A percentile compares a stretch with the other conserved stretches of the same genome.
Conservation (phyloP, 768 basidiomycete genomes). For the Imleria badia region DNA sequence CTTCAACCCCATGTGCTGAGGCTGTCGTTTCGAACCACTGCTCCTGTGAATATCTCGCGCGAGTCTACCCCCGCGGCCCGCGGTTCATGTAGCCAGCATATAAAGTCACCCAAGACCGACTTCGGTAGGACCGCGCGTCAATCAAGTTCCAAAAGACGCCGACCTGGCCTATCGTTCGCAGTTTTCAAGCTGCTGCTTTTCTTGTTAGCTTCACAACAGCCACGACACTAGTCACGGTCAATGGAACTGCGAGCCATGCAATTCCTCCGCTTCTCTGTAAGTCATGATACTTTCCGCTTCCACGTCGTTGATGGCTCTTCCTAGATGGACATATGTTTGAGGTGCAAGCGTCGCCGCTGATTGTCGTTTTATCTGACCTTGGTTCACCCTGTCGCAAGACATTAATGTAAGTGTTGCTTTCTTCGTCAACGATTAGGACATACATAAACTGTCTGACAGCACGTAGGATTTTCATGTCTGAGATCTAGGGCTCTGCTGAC, state of each 20-base stretch:
- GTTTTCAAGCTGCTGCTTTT: background rate
- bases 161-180: background rate
- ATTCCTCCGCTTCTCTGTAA: conserved; percentile 54
- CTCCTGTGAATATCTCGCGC: background rate
- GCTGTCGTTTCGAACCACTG: background rate
- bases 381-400: conserved; percentile 40
- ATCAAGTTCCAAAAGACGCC: conserved; percentile 12
- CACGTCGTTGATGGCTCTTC: background rate
- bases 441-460: conserved; percentile 22
- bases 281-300: conserved; percentile 16
- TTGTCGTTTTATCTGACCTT: background rate
- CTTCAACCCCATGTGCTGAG: background rate
- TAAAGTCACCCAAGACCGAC: background rate
- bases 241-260: conserved; percentile 47
- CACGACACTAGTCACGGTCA: conserved; percentile 39
- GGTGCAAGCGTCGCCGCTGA: conserved; percentile 29
- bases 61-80: conserved; percentile 3
- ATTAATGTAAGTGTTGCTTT: conserved; percentile 50
- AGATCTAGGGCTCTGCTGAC: conserved; percentile 18
- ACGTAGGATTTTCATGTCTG: conserved; percentile 29
- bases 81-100: background rate
- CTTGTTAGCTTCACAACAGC: conserved; percentile 5
- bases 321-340: conserved; percentile 62
- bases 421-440: background rate
- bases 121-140: too few species aligned